Base-by-base conservation (phyloP, 192 early-diverging fungal genomes). In the Phycomyces nitens region DNA sequence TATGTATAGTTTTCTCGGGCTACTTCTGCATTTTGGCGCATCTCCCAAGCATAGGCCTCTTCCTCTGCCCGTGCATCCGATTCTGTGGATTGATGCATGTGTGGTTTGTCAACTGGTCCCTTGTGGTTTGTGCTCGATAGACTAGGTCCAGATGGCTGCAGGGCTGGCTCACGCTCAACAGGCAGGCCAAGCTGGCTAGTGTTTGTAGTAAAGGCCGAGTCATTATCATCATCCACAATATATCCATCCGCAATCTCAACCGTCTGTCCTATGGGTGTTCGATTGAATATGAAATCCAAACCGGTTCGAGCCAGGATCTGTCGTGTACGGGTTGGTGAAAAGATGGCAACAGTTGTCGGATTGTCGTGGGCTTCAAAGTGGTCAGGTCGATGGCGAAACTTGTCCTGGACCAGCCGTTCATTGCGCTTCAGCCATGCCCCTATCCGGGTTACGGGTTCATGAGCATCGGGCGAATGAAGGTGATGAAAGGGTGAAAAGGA, bases 311-410 rank as follows among this genome's bases (percentile, higher is more conserved):
- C 82, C 51, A 87, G 74, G 47, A 80, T 77, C 65, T 81, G 79
- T 60, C 81, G 71, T 39, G 86, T 86, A 50, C 77, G 72, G 3
- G 77, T 69, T 0, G 85, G 85, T 21, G 77, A 85, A 74, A 88
- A 84, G 39, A 84, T 69, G 8, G 85, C 80, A 20, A 77, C 73
- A 5, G 84, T 87, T 14, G 85, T 82, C 5, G 78, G 74, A 41
- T 74, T 60, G 34, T 80, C 74, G 63, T 85, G 80, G 0, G 85
- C 84, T 22, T 74, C 71, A 43, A 75, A 70, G 15, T 55, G 56
- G 29, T 69, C 73, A 53, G 72, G 41, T 53, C 29, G 22, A 40
- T 52, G 43, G 47, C 60, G 23, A 34, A 60, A 27, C 18, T 52
- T 70, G 44, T 69, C 41, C 34, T 56, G n/a, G 21, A 8, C 14